Evolutionary conservation across 1,284 basidiomycete species (phyloP), one percentile per base, ranked within the genome.

Genomic region (Ceratobasidium sp.): DNA sequence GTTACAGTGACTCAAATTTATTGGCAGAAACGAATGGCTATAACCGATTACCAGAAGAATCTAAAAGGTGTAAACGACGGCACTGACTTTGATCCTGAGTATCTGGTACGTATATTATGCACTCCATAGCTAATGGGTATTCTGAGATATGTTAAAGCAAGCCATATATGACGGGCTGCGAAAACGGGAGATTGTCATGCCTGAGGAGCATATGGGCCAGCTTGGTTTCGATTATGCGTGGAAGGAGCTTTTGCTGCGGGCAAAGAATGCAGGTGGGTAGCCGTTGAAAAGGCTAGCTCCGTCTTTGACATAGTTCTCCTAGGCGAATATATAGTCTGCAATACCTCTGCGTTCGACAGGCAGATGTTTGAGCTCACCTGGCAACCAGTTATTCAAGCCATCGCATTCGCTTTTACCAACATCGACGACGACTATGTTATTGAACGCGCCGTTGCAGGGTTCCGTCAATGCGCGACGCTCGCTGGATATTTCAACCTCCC

Each of bases 221-320:
- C 87, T 97, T 46, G 97, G 97, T 0, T 99, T 99, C 79, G 97
- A 99, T 77, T 98, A 97, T 79, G 94, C 96, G 6, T 99, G 97
- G 97, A 98, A 98, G 80, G 95, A 97, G 77, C 83, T 99, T 33
- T 85, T 98, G 61, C 82, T 90, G 59, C 87, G 95, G 44, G 90
- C 95, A 54, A 86, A 92, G 51, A 87, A 89, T 75, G 87, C 92
- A 72, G 93, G 94, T 90, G 74, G 70, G 85, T 25, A 16, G 5
- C 30, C 3, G 30, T 33, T 42, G 40, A 21, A 23, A 33, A 23
- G 11, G n/a, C 36, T 63, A 36, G 74, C 64, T 70, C 21, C 73
- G 49, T 71, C 74, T 23, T 59, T 64, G 36, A 46, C 40, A 46
- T 48, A 33, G 44, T 53, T 53, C 40, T 9, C 23, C 11, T 76